phyloP scores from a whole-genome alignment of 441 rosid species.

The Omphalea diandra region DNA sequence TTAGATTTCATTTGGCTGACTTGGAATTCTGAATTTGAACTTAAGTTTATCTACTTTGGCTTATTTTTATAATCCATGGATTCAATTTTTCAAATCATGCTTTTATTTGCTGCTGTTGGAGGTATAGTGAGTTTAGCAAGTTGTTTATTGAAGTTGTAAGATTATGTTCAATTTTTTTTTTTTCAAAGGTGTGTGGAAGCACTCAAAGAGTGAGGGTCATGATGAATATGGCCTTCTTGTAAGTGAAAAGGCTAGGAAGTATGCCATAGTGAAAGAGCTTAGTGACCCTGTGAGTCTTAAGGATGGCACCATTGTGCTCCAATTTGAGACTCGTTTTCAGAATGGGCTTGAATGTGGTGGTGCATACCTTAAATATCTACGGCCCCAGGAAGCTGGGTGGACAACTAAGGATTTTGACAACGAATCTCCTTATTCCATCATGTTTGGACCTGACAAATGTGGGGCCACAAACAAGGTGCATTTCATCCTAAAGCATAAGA shows the following conservation, averaged over 20 bases:
- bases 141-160: too few species aligned
- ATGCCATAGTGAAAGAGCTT: conserved; percentile 84
- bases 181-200: conserved; percentile 97
- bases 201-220: conserved; percentile 87
- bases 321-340: conserved; percentile 86
- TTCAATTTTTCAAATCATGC: too few species aligned
- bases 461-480: conserved; percentile 97
- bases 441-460: conserved; percentile 99
- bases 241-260: conserved; percentile 77
- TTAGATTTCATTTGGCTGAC: neutral
- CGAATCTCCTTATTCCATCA: conserved; percentile 82
- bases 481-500: conserved; percentile 92
- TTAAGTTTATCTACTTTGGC: neutral
- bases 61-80: neutral
- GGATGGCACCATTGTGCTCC: conserved; percentile 80
- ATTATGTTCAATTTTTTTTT: conserved; percentile 17
- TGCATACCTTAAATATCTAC: conserved; percentile 84
- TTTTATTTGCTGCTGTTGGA: too few species aligned
- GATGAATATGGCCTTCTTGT: conserved; percentile 98
- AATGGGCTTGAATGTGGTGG: conserved; percentile 99
- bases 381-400: conserved; percentile 95
- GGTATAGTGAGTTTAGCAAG: neutral
- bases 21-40: conserved; percentile 4
- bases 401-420: conserved; percentile 63
- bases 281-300: conserved; percentile 60